A percentile compares a stretch with the other conserved stretches of the same genome.
Evolutionary conservation across 2,329 filamentous ascomycete species (phyloP).

Genomic region (Botrytis sinoallii): DNA sequence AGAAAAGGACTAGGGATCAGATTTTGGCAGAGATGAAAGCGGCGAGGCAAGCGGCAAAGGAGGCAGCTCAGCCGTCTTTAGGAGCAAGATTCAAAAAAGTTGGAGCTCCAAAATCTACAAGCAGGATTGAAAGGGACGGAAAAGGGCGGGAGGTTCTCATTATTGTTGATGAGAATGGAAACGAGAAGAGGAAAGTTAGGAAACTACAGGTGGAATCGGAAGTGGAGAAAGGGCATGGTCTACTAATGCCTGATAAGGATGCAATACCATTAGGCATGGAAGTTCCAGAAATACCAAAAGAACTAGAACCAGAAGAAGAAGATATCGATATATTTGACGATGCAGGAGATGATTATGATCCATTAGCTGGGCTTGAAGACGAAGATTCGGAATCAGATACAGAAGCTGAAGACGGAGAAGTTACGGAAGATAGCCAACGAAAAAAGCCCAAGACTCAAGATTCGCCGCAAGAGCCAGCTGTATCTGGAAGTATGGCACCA

Average conservation of each 20-base stretch:
- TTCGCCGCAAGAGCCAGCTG: conserved; percentile 15
- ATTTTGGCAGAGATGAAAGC: conserved; percentile 67
- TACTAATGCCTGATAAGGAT: conserved; percentile 53
- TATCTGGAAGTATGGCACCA: conserved; percentile 43
- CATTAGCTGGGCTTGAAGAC: conserved; percentile 55
- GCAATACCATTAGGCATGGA: conserved; percentile 62
- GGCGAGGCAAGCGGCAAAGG: conserved; percentile 56
- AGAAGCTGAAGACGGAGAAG: conserved; percentile 46
- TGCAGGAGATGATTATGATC: conserved; percentile 65
- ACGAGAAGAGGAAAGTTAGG: conserved; percentile 63
- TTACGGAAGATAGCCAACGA: conserved; percentile 35
- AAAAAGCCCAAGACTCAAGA: conserved; percentile 22
- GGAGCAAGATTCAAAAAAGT: conserved; percentile 65
- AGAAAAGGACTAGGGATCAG: conserved; percentile 63
- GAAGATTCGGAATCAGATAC: conserved; percentile 38
- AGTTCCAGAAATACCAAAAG: conserved; percentile 54
- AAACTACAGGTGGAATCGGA: conserved; percentile 47
- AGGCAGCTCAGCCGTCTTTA: conserved; percentile 48
- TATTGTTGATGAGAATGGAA: conserved; percentile 62
- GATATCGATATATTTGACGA: conserved; percentile 65
- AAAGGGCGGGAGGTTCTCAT: conserved; percentile 63
- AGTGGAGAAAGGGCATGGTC: conserved; percentile 41
- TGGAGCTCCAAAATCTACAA: conserved; percentile 51
- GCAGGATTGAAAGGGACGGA: conserved; percentile 58
- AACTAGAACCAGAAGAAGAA: conserved; percentile 49